These are phyloP conservation scores for Onygena corvina DNA, from an alignment of 2,329 filamentous ascomycete species.

Conservation along the genomic window DNA sequence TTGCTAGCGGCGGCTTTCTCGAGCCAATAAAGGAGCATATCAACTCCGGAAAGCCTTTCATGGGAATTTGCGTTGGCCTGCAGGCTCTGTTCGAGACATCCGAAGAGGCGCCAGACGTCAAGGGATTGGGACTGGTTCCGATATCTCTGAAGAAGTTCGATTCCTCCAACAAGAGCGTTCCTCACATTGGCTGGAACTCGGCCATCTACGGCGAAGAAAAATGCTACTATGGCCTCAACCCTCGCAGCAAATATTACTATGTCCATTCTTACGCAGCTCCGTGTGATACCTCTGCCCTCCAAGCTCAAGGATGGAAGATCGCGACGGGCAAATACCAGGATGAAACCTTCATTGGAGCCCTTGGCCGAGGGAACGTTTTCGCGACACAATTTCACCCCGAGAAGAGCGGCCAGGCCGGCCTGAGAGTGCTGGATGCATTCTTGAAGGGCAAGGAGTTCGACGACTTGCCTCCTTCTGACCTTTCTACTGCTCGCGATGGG, in stretches of 20 bases:
- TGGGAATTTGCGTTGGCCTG: conserved; percentile 91
- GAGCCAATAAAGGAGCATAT: conserved; percentile 76
- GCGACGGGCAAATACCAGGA: conserved; percentile 77
- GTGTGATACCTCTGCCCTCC: conserved; percentile 60
- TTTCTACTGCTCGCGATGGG: conserved; percentile 41
- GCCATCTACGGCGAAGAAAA: conserved; percentile 41
- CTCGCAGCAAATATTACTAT: conserved; percentile 93
- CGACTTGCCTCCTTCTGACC: conserved; percentile 34
- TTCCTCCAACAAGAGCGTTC: conserved; percentile 71
- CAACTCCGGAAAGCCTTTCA: conserved; percentile 83
- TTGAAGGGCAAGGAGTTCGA: conserved; percentile 56
- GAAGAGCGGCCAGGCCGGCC: conserved; percentile 82
- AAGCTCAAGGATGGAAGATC: conserved; percentile 78
- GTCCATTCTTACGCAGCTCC: conserved; percentile 87
- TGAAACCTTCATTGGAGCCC: conserved; percentile 83
- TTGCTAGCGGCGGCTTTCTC: conserved; percentile 69
- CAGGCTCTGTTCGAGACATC: conserved; percentile 85
- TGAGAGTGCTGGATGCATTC: conserved; percentile 75
- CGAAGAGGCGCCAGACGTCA: conserved; percentile 57
- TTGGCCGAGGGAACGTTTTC: conserved; percentile 73
- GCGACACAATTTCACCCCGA: conserved; percentile 97
- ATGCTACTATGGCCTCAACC: conserved; percentile 62
- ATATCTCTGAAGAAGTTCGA: conserved; percentile 63
- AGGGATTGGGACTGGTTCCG: conserved; percentile 65
- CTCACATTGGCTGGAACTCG: conserved; percentile 97